Percentiles rank a stretch among this genome's conserved stretches.
Evolutionary conservation across 2,329 filamentous ascomycete genomes (phyloP).

Genomic region (Bisporella sp.): DNA sequence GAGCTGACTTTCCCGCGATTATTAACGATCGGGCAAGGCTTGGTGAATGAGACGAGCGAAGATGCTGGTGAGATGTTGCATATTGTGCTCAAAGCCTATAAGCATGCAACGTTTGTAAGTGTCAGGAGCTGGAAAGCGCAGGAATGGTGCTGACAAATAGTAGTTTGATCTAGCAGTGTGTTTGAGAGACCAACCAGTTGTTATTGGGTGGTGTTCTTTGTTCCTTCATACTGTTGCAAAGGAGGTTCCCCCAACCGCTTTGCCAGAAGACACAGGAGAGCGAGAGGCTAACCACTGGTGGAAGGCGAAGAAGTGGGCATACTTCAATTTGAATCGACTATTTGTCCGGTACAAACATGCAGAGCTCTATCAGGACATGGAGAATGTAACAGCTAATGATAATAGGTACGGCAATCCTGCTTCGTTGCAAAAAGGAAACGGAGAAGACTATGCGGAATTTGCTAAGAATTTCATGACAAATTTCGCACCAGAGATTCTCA

Average conservation of each 20-base stretch:
- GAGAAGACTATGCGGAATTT: conserved; percentile 70
- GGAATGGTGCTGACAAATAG: conserved; percentile 25
- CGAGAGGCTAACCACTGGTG: conserved; percentile 96
- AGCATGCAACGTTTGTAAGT: conserved; percentile 92
- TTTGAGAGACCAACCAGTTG: conserved; percentile 72
- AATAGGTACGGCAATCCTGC: conserved; percentile 81
- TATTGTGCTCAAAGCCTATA: conserved; percentile 92
- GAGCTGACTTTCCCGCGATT: conserved; percentile 85
- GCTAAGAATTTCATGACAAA: conserved; percentile 86
- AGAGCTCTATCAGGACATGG: background rate
- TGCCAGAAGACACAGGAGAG: conserved; percentile 74
- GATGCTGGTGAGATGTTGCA: conserved; percentile 97
- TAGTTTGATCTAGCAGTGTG: conserved; percentile 80
- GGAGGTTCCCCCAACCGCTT: conserved; percentile 67
- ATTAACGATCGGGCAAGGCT: conserved; percentile 76
- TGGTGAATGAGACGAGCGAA: conserved; percentile 84
- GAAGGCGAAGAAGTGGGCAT: conserved; percentile 99
- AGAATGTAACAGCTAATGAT: conserved; percentile 5
- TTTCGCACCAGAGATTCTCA: conserved; percentile 92
- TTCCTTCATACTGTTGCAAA: conserved; percentile 90
- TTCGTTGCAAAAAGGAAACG: conserved; percentile 65
- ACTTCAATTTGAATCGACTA: conserved; percentile 92
- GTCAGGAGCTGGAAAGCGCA: conserved; percentile 11
- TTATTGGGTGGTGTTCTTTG: conserved; percentile 92
- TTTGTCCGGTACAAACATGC: conserved; percentile 67